Conservation (phyloP, 805 yeast species). For the Candida verbasci region DNA sequence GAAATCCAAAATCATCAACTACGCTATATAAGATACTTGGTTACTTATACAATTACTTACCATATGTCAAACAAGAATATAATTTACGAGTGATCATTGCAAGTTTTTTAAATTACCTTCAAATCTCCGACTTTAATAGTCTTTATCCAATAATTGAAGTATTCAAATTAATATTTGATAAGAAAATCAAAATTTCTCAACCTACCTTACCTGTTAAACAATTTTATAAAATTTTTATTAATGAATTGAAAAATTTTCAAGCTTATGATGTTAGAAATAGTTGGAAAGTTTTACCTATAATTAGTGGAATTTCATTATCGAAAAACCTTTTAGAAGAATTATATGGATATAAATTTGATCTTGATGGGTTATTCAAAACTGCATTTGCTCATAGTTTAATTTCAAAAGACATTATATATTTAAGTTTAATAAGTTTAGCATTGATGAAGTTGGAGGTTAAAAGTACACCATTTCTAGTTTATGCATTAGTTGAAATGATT, state of each 20-base stretch:
- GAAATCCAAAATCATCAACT: constrained; percentile 33
- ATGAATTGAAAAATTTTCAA: constrained; percentile 30
- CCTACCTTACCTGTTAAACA: constrained; percentile 44
- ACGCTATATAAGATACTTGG: constrained; percentile 35
- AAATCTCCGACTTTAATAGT: constrained; percentile 21
- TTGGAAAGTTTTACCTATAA: constrained; percentile 47
- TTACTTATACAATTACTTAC: constrained; percentile 48
- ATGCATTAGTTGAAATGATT: constrained; percentile 16
- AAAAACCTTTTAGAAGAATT: constrained; percentile 30
- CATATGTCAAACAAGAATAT: constrained; percentile 43
- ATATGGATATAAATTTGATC: constrained; percentile 34
- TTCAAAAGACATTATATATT: constrained; percentile 19
- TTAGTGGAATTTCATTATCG: constrained; percentile 42
- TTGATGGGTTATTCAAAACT: constrained; percentile 23
- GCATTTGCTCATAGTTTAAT: constrained; percentile 22
- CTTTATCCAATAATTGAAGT: constrained; percentile 43
- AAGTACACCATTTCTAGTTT: constrained; percentile 18
- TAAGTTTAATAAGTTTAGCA: constrained; percentile 33
- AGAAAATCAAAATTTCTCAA: constrained; percentile 42
- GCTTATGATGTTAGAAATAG: constrained; percentile 22
- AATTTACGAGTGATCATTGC: constrained; percentile 43
- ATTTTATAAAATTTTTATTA: constrained; percentile 36
- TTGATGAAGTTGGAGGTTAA: constrained; percentile 19
- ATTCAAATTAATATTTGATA: constrained; percentile 41
- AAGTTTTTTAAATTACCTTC: constrained; percentile 35